A percentile compares a stretch with the other conserved stretches of the same genome.
phyloP scores from a whole-genome alignment of 495 filamentous ascomycete species.

The Penicillium cosmopolitanum region DNA sequence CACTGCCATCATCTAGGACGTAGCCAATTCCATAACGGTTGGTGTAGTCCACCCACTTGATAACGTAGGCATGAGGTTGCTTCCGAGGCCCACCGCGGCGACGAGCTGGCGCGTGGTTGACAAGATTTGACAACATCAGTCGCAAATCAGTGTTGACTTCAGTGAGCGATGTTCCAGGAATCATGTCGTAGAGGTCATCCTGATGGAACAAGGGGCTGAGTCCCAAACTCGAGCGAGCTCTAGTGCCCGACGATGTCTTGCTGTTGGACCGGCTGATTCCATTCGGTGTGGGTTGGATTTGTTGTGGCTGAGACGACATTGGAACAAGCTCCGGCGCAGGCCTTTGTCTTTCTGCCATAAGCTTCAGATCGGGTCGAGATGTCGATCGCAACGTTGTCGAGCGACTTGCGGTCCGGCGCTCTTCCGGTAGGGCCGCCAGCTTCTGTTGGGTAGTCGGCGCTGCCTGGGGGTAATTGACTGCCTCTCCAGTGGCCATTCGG shows the following conservation, averaged over 20 bases:
- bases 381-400: slow-evolving; percentile 26
- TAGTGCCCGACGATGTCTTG: slow-evolving; percentile 37
- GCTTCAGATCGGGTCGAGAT: slow-evolving; percentile 23
- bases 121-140: slow-evolving; percentile 47
- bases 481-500: slow-evolving; percentile 30
- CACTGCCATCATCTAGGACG: slow-evolving; percentile 80
- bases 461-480: slow-evolving; percentile 28
- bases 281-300: slow-evolving; percentile 21
- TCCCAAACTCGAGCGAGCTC: slow-evolving; percentile 46
- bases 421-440: slow-evolving; percentile 27
- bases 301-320: background rate
- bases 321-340: background rate
- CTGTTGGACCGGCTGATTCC: slow-evolving; percentile 34
- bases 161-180: slow-evolving; percentile 42
- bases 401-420: slow-evolving; percentile 13
- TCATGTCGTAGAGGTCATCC: slow-evolving; percentile 40
- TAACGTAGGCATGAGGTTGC: slow-evolving; percentile 58
- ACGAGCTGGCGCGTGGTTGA: slow-evolving; percentile 38
- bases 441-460: slow-evolving; percentile 28
- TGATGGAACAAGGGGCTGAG: slow-evolving; percentile 43
- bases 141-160: slow-evolving; percentile 48
- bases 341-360: slow-evolving; percentile 9
- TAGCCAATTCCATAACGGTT: slow-evolving; percentile 90
- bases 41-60: slow-evolving; percentile 95
- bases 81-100: slow-evolving; percentile 36